Evolutionary conservation across 1,139 yeast species (phyloP).

Genomic region (Blastobotrys apis): DNA sequence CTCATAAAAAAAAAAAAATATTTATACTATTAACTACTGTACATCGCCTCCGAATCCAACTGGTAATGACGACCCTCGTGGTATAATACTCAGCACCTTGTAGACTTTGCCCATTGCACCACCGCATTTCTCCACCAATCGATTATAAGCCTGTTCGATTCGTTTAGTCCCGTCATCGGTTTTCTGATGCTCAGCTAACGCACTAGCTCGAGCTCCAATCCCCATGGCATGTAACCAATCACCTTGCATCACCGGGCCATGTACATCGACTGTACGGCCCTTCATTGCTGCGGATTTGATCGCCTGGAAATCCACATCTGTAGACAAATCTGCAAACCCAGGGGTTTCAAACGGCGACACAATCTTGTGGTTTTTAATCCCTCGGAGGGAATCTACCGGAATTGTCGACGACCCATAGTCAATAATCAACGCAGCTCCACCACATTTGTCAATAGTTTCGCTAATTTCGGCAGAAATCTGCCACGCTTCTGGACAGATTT

Average conservation of each 20-base stretch:
- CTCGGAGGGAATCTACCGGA: constrained; percentile 69
- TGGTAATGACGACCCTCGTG: constrained; percentile 41
- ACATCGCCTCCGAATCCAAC: constrained; percentile 43
- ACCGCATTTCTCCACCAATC: constrained; percentile 60
- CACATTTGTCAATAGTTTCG: constrained; percentile 32
- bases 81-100: constrained; percentile 64
- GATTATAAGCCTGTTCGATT: constrained; percentile 54
- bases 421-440: constrained; percentile 58
- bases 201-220: constrained; percentile 59
- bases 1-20: background rate
- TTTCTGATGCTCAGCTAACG: constrained; percentile 34
- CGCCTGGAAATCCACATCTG: constrained; percentile 76
- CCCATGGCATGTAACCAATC: constrained; percentile 79
- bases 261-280: constrained; percentile 32
- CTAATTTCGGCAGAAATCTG: constrained; percentile 36
- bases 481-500: constrained; percentile 74
- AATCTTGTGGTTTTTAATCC: constrained; percentile 66
- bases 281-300: constrained; percentile 40
- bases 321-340: constrained; percentile 77
- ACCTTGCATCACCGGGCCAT: constrained; percentile 72
- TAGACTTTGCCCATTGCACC: constrained; percentile 74
- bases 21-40: background rate
- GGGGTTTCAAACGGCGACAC: constrained; percentile 75
- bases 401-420: constrained; percentile 72
- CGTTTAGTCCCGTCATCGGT: constrained; percentile 35